phyloP scores from a whole-genome alignment of 2,329 filamentous ascomycete genomes.

The Fusarium secorum region DNA sequence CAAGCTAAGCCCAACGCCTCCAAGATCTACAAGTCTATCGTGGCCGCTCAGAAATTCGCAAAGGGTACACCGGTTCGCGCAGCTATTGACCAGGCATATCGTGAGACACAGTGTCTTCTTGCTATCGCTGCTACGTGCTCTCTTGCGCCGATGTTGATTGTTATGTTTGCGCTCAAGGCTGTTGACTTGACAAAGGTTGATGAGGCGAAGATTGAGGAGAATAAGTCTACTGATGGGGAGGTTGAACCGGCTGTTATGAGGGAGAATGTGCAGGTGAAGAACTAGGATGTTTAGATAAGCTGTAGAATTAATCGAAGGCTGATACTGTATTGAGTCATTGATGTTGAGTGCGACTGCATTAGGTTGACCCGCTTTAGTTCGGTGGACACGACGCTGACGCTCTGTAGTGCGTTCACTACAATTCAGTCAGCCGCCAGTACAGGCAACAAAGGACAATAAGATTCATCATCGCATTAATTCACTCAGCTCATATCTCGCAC shows the following conservation, averaged over 20 bases:
- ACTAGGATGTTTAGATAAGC: neutral
- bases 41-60: conserved; percentile 38
- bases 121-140: conserved; percentile 39
- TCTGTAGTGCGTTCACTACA: fast-evolving
- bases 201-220: conserved; percentile 18
- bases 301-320: neutral
- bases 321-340: fast-evolving
- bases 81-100: conserved; percentile 40
- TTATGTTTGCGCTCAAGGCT: conserved; percentile 41
- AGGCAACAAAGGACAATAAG: fast-evolving
- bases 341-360: no score
- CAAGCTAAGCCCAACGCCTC: conserved; percentile 33
- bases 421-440: fast-evolving
- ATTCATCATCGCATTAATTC: fast-evolving
- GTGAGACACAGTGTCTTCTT: conserved; percentile 41
- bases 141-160: conserved; percentile 37
- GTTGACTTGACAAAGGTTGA: conserved; percentile 35
- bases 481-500: fast-evolving
- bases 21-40: conserved; percentile 44
- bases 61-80: conserved; percentile 31
- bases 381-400: fast-evolving
- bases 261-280: neutral
- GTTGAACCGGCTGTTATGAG: neutral
- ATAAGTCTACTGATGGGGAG: neutral
- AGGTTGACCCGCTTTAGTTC: fast-evolving